A percentile compares a stretch with the other conserved stretches of the same genome.
Conservation (phyloP, 306 rosid genomes). For the Gynostemma pentaphyllum region DNA sequence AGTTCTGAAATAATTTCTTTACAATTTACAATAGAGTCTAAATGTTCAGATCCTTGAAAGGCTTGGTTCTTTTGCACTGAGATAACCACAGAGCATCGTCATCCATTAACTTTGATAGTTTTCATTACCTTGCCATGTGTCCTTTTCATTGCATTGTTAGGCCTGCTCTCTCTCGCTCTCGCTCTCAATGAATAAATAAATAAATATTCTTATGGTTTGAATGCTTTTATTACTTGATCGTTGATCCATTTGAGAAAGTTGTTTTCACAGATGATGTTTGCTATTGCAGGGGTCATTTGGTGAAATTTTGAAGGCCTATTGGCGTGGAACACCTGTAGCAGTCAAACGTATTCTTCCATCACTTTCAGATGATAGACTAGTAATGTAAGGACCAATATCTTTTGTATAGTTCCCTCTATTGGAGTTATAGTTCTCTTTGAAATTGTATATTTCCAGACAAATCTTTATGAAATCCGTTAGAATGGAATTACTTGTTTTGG, state of each 20-base stretch:
- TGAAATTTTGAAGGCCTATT: constrained; percentile 71
- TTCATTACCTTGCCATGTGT: neutral
- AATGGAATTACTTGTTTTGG: constrained; percentile 10
- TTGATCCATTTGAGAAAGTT: constrained; percentile 1
- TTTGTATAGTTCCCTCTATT: constrained; percentile 2
- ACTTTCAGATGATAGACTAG: constrained; percentile 85
- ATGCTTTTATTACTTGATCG: constrained; percentile 3
- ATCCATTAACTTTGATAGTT: neutral
- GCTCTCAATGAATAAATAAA: too few relatives aligned
- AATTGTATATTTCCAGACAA: neutral
- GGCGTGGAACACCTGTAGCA: constrained; percentile 97
- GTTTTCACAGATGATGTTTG: constrained; percentile 1
- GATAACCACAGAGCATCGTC: neutral
- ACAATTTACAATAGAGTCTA: neutral
- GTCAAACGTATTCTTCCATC: constrained; percentile 86
- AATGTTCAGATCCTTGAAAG: neutral
- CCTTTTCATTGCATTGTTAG: neutral
- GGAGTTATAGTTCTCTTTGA: neutral
- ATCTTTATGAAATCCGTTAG: neutral
- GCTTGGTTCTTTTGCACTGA: neutral
- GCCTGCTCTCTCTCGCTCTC: neutral
- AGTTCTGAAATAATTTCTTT: neutral
- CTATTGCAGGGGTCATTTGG: constrained; percentile 77
- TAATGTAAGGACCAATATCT: constrained; percentile 54
- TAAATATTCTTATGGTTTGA: neutral